Conservation (phyloP, 163 green algal species). For the Chlorella variabilis region DNA sequence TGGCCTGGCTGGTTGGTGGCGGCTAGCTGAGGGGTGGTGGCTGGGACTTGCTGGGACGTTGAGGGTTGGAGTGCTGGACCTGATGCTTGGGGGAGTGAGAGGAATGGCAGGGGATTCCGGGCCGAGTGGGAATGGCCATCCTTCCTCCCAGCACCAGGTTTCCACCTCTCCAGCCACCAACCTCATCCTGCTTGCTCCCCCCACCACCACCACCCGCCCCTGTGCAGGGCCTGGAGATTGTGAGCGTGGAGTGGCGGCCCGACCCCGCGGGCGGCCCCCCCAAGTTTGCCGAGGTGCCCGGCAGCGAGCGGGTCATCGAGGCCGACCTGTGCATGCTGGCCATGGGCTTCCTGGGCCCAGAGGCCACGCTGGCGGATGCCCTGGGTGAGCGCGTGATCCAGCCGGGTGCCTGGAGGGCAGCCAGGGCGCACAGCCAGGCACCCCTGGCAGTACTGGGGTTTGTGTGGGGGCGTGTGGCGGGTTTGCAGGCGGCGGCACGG, state of each 20-base stretch:
- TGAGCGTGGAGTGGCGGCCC: slow-evolving; percentile 69
- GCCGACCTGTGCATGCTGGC: slow-evolving; percentile 93
- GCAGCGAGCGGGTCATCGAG: slow-evolving; percentile 77
- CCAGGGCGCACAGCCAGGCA: background rate
- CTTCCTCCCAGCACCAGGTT: too few species aligned
- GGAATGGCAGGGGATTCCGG: too few species aligned
- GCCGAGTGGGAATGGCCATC: too few species aligned
- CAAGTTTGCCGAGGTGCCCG: slow-evolving; percentile 76
- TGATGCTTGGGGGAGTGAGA: too few species aligned
- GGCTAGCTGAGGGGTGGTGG: background rate
- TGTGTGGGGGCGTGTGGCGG: background rate
- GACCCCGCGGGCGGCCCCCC: slow-evolving; percentile 54
- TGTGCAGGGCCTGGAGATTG: slow-evolving; percentile 86
- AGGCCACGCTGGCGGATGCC: slow-evolving; percentile 83
- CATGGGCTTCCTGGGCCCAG: slow-evolving; percentile 96
- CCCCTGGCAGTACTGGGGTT: too few species aligned
- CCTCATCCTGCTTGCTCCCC: background rate
- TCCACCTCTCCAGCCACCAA: background rate
- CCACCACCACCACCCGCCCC: background rate
- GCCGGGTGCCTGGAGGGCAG: background rate
- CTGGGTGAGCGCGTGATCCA: slow-evolving; percentile 55
- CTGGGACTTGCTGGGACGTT: background rate
- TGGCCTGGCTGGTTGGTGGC: background rate
- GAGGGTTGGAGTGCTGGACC: too few species aligned
- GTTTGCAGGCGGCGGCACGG: background rate